phyloP scores from a whole-genome alignment of 176 grass and related monocot genomes.

The Carex cristatella region DNA sequence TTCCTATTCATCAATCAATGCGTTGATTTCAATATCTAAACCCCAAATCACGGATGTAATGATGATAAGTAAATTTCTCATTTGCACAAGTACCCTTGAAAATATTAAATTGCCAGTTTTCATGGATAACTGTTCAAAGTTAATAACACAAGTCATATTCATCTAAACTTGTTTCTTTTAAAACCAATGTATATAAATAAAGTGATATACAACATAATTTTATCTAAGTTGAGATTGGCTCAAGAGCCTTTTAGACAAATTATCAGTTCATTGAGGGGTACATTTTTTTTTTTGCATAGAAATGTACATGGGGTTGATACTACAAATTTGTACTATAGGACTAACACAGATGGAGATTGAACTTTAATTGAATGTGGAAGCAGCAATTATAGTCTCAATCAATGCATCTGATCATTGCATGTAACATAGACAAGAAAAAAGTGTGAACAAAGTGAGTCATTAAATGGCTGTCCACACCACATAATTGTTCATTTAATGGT shows the following conservation, averaged over 20 bases:
- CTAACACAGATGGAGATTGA: not conserved
- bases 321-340: not conserved
- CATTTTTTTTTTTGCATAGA: not conserved
- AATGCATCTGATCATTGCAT: not conserved
- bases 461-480: not conserved
- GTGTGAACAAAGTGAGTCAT: not conserved
- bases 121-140: not conserved
- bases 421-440: not conserved
- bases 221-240: not conserved
- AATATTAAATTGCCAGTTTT: not conserved
- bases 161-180: not conserved
- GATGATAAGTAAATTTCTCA: not conserved
- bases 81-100: not conserved
- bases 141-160: not conserved
- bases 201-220: not conserved
- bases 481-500: slow-evolving; percentile 2
- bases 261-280: not conserved
- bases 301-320: not conserved
- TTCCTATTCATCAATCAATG: not conserved
- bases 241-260: not conserved
- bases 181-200: not conserved
- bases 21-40: not conserved
- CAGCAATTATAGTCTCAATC: not conserved
- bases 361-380: slow-evolving; percentile 12
- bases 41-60: not conserved